Conservation (phyloP, 2,329 filamentous ascomycete genomes). For the Arachnomyces sp. region DNA sequence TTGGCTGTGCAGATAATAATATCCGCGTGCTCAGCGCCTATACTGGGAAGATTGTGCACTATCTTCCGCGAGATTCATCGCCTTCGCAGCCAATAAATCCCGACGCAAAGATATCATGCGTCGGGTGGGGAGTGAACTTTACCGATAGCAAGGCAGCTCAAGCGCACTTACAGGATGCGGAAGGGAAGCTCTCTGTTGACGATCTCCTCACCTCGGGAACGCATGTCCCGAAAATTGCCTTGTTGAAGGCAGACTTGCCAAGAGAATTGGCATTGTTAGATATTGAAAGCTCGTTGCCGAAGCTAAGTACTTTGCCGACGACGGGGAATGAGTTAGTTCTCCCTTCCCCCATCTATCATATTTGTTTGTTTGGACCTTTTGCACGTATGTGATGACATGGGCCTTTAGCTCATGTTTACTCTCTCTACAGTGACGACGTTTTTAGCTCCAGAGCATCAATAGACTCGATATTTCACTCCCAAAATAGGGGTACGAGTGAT, state of each 20-base stretch:
- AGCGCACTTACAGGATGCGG: constrained; percentile 26
- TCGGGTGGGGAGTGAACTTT: constrained; percentile 50
- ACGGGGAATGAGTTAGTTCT: constrained; percentile 48
- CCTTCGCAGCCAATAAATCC: constrained; percentile 32
- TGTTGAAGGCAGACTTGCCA: constrained; percentile 53
- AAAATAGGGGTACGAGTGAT: constrained; percentile 57
- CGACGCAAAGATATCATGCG: constrained; percentile 32
- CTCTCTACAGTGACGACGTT: constrained; percentile 45
- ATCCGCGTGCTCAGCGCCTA: constrained; percentile 71
- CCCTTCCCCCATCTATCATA: constrained; percentile 1
- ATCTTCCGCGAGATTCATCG: constrained; percentile 41
- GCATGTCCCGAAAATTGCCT: constrained; percentile 27
- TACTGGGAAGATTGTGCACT: constrained; percentile 71
- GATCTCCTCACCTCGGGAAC: constrained; percentile 33
- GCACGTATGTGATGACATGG: too few species aligned
- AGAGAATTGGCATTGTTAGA: constrained; percentile 66
- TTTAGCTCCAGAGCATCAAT: constrained; percentile 63
- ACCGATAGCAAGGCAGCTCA: constrained; percentile 41
- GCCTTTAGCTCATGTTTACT: constrained; percentile 39
- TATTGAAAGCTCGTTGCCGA: constrained; percentile 66
- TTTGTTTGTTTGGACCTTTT: too few species aligned
- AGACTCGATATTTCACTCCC: constrained; percentile 59
- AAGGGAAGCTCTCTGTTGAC: constrained; percentile 28
- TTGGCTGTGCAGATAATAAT: constrained; percentile 74
- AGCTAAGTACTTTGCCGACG: constrained; percentile 62